phyloP scores from a whole-genome alignment of 768 basidiomycete species.

The Rossbeevera mucosa region DNA sequence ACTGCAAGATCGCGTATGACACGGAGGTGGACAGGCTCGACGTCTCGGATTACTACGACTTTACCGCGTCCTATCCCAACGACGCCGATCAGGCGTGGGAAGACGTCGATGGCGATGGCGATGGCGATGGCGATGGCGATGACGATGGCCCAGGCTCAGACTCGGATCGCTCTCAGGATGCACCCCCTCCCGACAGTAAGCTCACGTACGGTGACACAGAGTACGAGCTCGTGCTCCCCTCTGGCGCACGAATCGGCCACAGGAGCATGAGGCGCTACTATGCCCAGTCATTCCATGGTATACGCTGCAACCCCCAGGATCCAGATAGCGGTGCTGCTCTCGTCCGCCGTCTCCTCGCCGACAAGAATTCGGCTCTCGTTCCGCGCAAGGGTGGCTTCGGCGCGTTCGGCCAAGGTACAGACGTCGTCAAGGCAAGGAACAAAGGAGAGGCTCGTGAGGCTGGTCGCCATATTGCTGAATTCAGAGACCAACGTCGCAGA shows the following conservation, averaged over 20 bases:
- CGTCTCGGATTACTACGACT: slow-evolving; percentile 92
- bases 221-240: slow-evolving; percentile 89
- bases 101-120: slow-evolving; percentile 29
- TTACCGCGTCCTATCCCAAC: slow-evolving; percentile 71
- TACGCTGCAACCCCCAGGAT: slow-evolving; percentile 47
- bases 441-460: slow-evolving; percentile 94
- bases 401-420: slow-evolving; percentile 74
- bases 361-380: slow-evolving; percentile 82
- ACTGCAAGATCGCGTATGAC: slow-evolving; percentile 95
- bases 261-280: slow-evolving; percentile 84
- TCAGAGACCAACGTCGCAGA: slow-evolving; percentile 70
- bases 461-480: slow-evolving; percentile 78
- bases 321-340: slow-evolving; percentile 70
- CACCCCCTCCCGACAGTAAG: slow-evolving; percentile 42
- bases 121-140: too few relatives aligned
- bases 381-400: slow-evolving; percentile 84
- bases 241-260: slow-evolving; percentile 89
- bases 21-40: slow-evolving; percentile 76
- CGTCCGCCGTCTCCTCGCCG: slow-evolving; percentile 71
- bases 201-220: slow-evolving; percentile 75
- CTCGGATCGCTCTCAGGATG: slow-evolving; percentile 36
- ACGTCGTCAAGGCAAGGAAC: slow-evolving; percentile 88
- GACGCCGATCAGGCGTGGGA: slow-evolving; percentile 40
- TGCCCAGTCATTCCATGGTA: slow-evolving; percentile 66
- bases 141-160: too few relatives aligned